Percentiles rank a stretch among this genome's conserved stretches.
Evolutionary conservation across 108 stramenopile species (phyloP).

Genomic region (Schizochytrium sp.): DNA sequence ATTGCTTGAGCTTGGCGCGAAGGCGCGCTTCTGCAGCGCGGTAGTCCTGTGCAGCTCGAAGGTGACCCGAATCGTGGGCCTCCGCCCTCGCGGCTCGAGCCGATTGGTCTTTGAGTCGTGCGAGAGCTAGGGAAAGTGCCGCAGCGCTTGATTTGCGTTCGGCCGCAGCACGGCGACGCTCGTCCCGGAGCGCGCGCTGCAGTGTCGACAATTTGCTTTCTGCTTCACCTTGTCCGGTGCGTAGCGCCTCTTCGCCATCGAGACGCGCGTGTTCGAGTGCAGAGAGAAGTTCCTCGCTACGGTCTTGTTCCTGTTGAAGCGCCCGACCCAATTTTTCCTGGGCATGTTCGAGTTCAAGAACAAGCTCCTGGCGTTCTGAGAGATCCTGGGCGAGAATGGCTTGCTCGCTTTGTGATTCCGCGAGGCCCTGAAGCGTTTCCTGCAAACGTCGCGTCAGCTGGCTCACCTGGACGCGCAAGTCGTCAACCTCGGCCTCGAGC

Average conservation of each 20-base stretch:
- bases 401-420: neutral
- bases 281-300: neutral
- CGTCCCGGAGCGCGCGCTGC: neutral
- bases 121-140: neutral
- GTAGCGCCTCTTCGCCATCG: neutral
- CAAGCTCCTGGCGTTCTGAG: neutral
- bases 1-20: neutral
- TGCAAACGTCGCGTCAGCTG: neutral
- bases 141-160: neutral
- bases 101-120: neutral
- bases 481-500: neutral
- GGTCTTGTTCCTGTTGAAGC: neutral
- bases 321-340: neutral
- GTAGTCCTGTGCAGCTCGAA: neutral
- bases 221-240: neutral
- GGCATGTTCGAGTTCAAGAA: neutral
- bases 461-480: neutral
- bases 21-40: neutral
- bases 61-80: neutral
- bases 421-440: neutral
- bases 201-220: neutral
- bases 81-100: neutral
- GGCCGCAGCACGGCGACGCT: neutral
- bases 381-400: neutral
- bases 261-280: neutral